Base-by-base conservation (phyloP, 352 stramenopile genomes). In the Pythium periplocum region DNA sequence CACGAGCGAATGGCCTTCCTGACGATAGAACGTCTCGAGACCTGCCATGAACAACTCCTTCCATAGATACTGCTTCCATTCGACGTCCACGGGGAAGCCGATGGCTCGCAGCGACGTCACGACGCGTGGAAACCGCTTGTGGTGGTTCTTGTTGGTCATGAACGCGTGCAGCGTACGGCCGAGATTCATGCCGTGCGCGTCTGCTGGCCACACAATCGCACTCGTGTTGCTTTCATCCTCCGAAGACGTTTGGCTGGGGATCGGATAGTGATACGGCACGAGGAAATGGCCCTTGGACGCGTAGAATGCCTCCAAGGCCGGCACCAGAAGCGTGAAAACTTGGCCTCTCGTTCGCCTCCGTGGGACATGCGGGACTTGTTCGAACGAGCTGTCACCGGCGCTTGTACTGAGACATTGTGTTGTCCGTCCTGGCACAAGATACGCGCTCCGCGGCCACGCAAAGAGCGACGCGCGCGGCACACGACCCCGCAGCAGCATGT, bases 1-100 rank as follows among this genome's bases (percentile, higher is more conserved):
- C 26, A 82, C 52, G 12, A 74, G 39, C 11, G 69, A 48, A 31
- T 82, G 54, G 38, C 70, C 64, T 33, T 85, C 39, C 30, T 71
- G 32, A 4, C 44, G 45, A 39, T 65, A 31, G 40, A 68, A 85
- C 26, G 53, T 62, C 37, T 68, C 38, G 6, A 85, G 58, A 32
- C 49, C 31, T 30, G 31, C 42, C 12, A 66, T n/a, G 7, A 44
- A 37, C 42, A 59, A 38, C 26, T 55, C 42, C 17, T 53, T 17
- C 59, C 59, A 66, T 35, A 58, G 4, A 31, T 59, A 59, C 10
- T 30, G 3, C 45, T 53, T 52, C 59, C 59, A 66, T 37, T 66
- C 59, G 37, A 45, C 49, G 30, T 66, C 53, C 34, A 55, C 45
- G 4, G 59, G 59, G 39, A 66, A 58, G 1, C 59, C 53, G 30